Conservation (phyloP, 768 basidiomycete genomes). For the Tubosaeta brunneosetosa region DNA sequence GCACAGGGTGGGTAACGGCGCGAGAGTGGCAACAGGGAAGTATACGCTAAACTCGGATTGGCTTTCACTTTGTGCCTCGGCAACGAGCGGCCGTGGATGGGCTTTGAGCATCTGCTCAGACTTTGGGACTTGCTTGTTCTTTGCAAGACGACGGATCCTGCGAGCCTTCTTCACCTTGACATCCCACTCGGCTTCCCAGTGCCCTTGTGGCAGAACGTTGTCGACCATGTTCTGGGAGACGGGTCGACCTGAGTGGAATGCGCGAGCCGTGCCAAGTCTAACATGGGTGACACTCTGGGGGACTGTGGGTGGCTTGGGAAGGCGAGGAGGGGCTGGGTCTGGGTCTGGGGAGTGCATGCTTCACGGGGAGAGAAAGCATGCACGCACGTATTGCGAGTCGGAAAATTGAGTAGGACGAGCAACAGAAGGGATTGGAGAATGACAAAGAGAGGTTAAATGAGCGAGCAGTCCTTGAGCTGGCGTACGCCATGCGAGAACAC, state of each 20-base stretch:
- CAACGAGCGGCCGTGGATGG: conserved; percentile 8
- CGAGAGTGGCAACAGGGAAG: conserved; percentile 42
- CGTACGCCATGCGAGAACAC: conserved; percentile 24
- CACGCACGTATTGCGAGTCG: conserved; percentile 39
- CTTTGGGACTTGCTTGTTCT: conserved; percentile 17
- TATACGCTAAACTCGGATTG: conserved; percentile 55
- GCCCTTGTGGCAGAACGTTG: conserved; percentile 73
- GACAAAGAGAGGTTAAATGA: conserved; percentile 33
- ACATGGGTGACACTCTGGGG: conserved; percentile 57
- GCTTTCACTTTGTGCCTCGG: conserved; percentile 8
- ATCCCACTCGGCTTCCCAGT: conserved; percentile 68
- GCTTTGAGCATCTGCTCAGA: conserved; percentile 29
- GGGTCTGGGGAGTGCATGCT: conserved; percentile 46
- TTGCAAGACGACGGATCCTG: conserved; percentile 20
- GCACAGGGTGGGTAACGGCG: conserved; percentile 35
- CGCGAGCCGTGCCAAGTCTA: conserved; percentile 71
- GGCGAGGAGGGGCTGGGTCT: conserved; percentile 42
- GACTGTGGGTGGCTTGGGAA: conserved; percentile 53
- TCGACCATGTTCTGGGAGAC: conserved; percentile 77
- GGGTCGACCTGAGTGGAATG: conserved; percentile 68
- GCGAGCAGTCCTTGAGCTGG: conserved; percentile 42
- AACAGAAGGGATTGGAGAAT: conserved; percentile 5
- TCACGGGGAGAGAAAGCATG: conserved; percentile 55
- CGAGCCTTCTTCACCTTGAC: conserved; percentile 41
- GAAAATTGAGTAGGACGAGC: conserved; percentile 15